phyloP scores from a whole-genome alignment of 305 asterid species.

The Fraxinus ornus region DNA sequence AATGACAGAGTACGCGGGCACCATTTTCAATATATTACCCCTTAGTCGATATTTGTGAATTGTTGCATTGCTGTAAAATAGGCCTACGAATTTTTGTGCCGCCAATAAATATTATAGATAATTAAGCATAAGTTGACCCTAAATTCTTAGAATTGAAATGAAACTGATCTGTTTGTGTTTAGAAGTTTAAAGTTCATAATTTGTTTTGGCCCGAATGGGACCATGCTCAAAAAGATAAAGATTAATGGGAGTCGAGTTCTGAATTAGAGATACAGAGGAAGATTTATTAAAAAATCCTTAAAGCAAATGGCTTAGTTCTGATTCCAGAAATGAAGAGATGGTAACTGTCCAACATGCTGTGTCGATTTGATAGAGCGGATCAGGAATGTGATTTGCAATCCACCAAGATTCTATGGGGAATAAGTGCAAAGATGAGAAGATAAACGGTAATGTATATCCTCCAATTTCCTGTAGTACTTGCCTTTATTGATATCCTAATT shows the following conservation, averaged over 20 bases:
- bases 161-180: not conserved
- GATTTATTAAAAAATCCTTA: not conserved
- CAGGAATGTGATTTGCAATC: not conserved
- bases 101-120: not conserved
- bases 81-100: not conserved
- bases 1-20: conserved; percentile 10
- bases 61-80: conserved; percentile 13
- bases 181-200: too few relatives aligned
- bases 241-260: not conserved
- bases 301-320: not conserved
- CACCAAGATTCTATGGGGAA: not conserved
- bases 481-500: too few relatives aligned
- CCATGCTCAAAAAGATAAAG: not conserved
- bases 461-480: too few relatives aligned
- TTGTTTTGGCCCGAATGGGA: not conserved
- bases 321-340: not conserved
- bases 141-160: not conserved
- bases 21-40: not conserved
- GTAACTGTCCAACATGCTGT: not conserved
- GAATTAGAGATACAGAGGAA: not conserved
- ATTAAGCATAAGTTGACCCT: not conserved
- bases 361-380: not conserved
- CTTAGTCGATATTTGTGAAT: not conserved
- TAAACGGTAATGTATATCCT: not conserved
- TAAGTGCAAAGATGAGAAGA: not conserved